These are phyloP conservation scores for Dalbergia cochinchinensis DNA, from an alignment of 306 rosid species.

Conservation along the genomic window DNA sequence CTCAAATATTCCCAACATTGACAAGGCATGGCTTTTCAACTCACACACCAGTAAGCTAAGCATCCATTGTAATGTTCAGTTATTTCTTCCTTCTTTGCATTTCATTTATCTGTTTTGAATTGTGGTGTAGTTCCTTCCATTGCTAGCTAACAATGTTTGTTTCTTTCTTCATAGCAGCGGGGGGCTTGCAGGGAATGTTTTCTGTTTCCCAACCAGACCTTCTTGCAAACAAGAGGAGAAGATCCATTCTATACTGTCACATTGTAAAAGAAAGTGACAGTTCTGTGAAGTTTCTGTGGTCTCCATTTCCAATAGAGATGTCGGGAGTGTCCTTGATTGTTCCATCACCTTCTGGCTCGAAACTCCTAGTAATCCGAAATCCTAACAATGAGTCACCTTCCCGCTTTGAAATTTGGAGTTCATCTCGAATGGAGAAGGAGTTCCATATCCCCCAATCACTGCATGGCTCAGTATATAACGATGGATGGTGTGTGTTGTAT, in stretches of 20 bases:
- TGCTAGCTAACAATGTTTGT: conserved; percentile 21
- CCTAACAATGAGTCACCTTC: conserved; percentile 63
- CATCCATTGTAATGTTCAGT: neutral
- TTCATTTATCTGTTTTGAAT: neutral
- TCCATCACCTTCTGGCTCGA: conserved; percentile 85
- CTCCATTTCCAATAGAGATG: conserved; percentile 84
- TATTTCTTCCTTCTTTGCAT: neutral
- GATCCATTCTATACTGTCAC: conserved; percentile 59
- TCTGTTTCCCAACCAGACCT: conserved; percentile 67
- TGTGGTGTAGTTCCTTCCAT: neutral
- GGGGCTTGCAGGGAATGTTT: conserved; percentile 67
- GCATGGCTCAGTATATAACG: conserved; percentile 80
- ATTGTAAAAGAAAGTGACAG: conserved; percentile 53
- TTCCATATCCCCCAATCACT: conserved; percentile 72
- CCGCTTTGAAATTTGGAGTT: conserved; percentile 77
- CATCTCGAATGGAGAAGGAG: conserved; percentile 73
- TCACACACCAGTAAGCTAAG: conserved; percentile 52
- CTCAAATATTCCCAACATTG: conserved; percentile 66
- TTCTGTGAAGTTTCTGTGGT: conserved; percentile 69
- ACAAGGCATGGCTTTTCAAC: conserved; percentile 79
- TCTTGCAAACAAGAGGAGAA: conserved; percentile 72
- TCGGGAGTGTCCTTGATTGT: conserved; percentile 64
- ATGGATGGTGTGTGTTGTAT: conserved; percentile 66
- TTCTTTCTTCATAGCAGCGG: conserved; percentile 48
- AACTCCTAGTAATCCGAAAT: conserved; percentile 73